phyloP scores from a whole-genome alignment of 306 rosid genomes.

The Quercus engelmannii region DNA sequence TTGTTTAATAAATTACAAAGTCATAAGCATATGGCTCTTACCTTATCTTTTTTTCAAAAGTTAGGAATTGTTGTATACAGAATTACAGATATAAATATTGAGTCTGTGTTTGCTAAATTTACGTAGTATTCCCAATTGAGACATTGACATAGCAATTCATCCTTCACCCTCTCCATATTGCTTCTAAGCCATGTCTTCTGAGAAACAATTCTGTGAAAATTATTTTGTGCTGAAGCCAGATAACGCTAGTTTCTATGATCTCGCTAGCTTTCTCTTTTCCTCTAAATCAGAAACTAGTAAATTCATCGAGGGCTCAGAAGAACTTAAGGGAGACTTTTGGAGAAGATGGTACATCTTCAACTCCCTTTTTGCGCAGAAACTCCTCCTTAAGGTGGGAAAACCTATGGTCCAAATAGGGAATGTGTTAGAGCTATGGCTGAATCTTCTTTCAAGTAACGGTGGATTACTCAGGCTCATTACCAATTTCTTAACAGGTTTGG shows the following conservation, averaged over 20 bases:
- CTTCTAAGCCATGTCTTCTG: conserved; percentile 16
- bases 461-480: conserved; percentile 19
- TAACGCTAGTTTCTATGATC: conserved; percentile 14
- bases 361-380: conserved; percentile 26
- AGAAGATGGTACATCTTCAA: conserved; percentile 33
- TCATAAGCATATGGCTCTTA: not conserved
- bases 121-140: not conserved
- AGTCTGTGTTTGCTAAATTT: too few species aligned
- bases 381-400: not conserved
- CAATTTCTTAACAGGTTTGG: conserved; percentile 20
- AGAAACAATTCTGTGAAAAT: conserved; percentile 1
- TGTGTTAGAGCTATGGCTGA: conserved; percentile 12
- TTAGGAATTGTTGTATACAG: too few species aligned
- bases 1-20: too few species aligned
- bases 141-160: not conserved
- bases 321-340: conserved; percentile 1
- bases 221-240: conserved; percentile 29
- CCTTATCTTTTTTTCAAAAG: too few species aligned
- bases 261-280: conserved; percentile 18
- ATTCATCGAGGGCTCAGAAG: conserved; percentile 21
- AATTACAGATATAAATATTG: too few species aligned
- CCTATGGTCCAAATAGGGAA: conserved; percentile 23
- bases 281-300: conserved; percentile 4
- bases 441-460: conserved; percentile 33
- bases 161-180: not conserved